Percentiles rank a stretch among this genome's conserved stretches.
Evolutionary conservation across 2,329 filamentous ascomycete genomes (phyloP).

Genomic region (Grosmannia clavigera): DNA sequence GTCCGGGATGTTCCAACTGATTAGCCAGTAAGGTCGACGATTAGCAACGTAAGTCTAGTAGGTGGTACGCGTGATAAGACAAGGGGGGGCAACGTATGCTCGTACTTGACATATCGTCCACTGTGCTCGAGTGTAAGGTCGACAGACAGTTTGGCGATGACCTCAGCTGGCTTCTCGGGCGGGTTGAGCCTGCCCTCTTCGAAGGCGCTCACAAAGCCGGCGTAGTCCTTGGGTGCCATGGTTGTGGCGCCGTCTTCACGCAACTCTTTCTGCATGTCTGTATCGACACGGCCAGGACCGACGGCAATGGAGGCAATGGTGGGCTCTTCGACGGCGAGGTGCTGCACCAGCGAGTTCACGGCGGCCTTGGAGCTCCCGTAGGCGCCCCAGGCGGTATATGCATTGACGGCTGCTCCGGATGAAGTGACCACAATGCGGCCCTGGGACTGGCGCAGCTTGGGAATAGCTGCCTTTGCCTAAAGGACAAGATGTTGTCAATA

Average conservation of each 20-base stretch:
- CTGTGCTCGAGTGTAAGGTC: constrained; percentile 53
- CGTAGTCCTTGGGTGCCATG: constrained; percentile 47
- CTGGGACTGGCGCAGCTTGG: constrained; percentile 51
- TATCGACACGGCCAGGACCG: constrained; percentile 72
- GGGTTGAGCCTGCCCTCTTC: constrained; percentile 59
- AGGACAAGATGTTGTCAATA: not conserved
- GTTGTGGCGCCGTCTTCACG: constrained; percentile 42
- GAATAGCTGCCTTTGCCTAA: constrained; percentile 59
- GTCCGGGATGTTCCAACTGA: constrained; percentile 40
- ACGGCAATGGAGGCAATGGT: constrained; percentile 61
- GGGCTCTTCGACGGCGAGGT: constrained; percentile 65
- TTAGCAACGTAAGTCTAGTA: not conserved
- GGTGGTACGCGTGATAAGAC: not conserved
- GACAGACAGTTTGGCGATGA: constrained; percentile 69
- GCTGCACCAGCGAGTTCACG: constrained; percentile 64
- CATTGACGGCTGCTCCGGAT: constrained; percentile 58
- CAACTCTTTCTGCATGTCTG: constrained; percentile 78
- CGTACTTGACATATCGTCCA: constrained; percentile 62
- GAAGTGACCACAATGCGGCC: constrained; percentile 70
- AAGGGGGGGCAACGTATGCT: constrained; percentile 7
- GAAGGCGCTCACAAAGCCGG: constrained; percentile 56
- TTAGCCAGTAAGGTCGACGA: not conserved
- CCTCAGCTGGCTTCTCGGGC: constrained; percentile 73
- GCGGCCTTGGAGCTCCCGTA: constrained; percentile 80
- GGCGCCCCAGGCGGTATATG: constrained; percentile 62